These are phyloP conservation scores for Psophocarpus tetragonolobus DNA, from an alignment of 306 rosid species.

Conservation along the genomic window DNA sequence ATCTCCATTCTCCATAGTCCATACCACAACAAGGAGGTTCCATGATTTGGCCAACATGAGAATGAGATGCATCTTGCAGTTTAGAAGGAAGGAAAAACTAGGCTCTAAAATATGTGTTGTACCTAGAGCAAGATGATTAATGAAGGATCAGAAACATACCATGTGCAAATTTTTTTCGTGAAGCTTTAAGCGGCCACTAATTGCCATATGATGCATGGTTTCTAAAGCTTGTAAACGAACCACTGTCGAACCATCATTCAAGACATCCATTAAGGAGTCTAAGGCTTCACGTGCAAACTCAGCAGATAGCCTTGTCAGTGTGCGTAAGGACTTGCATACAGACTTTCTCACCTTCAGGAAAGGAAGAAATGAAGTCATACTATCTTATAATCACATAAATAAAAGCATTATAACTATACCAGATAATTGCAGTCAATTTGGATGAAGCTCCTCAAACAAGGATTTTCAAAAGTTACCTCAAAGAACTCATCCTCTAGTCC, in stretches of 20 bases:
- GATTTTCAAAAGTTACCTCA: constrained; percentile 57
- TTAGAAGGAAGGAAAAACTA: not conserved
- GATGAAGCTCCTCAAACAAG: constrained; percentile 13
- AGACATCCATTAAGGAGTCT: constrained; percentile 62
- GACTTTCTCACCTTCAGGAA: constrained; percentile 74
- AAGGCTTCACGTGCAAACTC: constrained; percentile 72
- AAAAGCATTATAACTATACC: constrained; percentile 3
- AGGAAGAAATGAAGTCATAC: constrained; percentile 29
- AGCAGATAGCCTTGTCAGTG: constrained; percentile 55
- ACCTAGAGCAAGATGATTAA: not conserved
- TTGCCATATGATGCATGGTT: constrained; percentile 78
- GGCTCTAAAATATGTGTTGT: constrained; percentile 3
- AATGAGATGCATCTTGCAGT: constrained; percentile 26
- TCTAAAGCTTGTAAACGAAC: constrained; percentile 79
- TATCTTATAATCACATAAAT: not conserved
- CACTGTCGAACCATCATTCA: constrained; percentile 69
- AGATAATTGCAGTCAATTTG: constrained; percentile 22
- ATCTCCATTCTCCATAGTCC: constrained; percentile 23
- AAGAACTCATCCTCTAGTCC: constrained; percentile 95
- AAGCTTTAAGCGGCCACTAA: constrained; percentile 53
- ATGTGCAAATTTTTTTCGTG: constrained; percentile 71
- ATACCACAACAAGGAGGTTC: constrained; percentile 1
- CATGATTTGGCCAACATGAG: constrained; percentile 2
- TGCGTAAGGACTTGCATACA: constrained; percentile 62
- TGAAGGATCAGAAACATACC: constrained; percentile 50